Percentiles rank a stretch among this genome's conserved stretches.
Evolutionary conservation across 768 basidiomycete genomes (phyloP).

Genomic region (Trametes elegans): DNA sequence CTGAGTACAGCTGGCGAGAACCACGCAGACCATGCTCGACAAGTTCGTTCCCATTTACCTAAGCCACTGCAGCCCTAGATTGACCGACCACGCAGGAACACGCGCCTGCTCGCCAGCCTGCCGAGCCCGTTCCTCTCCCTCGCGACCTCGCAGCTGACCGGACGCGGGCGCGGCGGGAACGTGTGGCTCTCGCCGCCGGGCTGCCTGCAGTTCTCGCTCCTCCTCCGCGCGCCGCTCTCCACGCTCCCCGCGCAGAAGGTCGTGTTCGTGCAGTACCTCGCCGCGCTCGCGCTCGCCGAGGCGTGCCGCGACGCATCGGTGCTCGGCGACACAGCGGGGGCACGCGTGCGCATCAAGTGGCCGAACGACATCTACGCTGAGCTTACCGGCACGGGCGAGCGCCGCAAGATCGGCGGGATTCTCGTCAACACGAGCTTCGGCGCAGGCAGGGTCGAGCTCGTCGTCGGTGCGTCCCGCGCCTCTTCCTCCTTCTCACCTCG

Average conservation of each 20-base stretch:
- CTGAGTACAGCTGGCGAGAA: constrained; percentile 26
- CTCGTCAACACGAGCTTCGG: constrained; percentile 85
- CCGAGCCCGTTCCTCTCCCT: constrained; percentile 79
- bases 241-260: constrained; percentile 59
- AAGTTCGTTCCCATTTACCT: constrained; percentile 55
- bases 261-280: constrained; percentile 93
- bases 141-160: constrained; percentile 84
- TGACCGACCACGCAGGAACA: constrained; percentile 60
- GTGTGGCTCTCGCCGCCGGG: constrained; percentile 91
- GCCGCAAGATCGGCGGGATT: constrained; percentile 87
- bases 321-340: constrained; percentile 44
- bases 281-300: constrained; percentile 85
- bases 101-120: constrained; percentile 60
- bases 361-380: constrained; percentile 93
- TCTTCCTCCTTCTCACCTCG: neutral
- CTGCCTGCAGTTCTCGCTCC: constrained; percentile 81
- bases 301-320: constrained; percentile 64
- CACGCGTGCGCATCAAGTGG: constrained; percentile 84
- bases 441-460: constrained; percentile 68
- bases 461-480: constrained; percentile 62
- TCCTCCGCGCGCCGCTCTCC: constrained; percentile 56
- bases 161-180: constrained; percentile 86
- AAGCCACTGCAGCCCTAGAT: neutral
- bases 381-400: constrained; percentile 46
- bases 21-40: constrained; percentile 93